Evolutionary conservation across 371 early-diverging fungal genomes (phyloP).

Genomic region (Mortierella sp.): DNA sequence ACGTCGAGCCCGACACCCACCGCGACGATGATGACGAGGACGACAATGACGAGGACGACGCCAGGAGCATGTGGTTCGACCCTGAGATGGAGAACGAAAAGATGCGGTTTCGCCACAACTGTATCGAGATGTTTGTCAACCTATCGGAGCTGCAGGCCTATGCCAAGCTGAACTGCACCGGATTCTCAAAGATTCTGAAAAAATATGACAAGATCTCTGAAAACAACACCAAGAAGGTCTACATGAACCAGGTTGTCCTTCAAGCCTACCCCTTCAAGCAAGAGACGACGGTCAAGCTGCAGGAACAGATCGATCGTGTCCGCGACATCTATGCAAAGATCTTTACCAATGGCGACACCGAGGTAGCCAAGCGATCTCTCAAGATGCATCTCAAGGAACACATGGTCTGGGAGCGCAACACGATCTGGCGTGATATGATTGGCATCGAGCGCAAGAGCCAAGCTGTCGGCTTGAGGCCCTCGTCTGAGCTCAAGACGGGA

Average conservation of each 20-base stretch:
- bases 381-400: slow-evolving; percentile 88
- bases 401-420: slow-evolving; percentile 96
- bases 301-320: slow-evolving; percentile 73
- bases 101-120: slow-evolving; percentile 52
- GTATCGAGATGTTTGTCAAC: slow-evolving; percentile 80
- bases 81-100: slow-evolving; percentile 53
- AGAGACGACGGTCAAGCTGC: slow-evolving; percentile 67
- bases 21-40: slow-evolving; percentile 36
- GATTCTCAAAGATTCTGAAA: slow-evolving; percentile 96
- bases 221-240: slow-evolving; percentile 49
- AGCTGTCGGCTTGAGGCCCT: slow-evolving; percentile 71
- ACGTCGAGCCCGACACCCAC: slow-evolving; percentile 44
- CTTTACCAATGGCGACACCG: slow-evolving; percentile 66
- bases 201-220: slow-evolving; percentile 95
- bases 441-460: slow-evolving; percentile 88
- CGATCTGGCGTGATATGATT: slow-evolving; percentile 98
- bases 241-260: slow-evolving; percentile 70
- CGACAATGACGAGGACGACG: slow-evolving; percentile 56
- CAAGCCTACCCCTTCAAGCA: slow-evolving; percentile 76
- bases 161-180: slow-evolving; percentile 93
- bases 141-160: slow-evolving; percentile 91
- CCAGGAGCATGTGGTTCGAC: slow-evolving; percentile 49
- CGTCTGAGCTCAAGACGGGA: slow-evolving; percentile 26
- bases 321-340: slow-evolving; percentile 70
- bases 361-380: slow-evolving; percentile 80